Evolutionary conservation across 441 rosid genomes (phyloP).

Genomic region (Erodium trifolium): DNA sequence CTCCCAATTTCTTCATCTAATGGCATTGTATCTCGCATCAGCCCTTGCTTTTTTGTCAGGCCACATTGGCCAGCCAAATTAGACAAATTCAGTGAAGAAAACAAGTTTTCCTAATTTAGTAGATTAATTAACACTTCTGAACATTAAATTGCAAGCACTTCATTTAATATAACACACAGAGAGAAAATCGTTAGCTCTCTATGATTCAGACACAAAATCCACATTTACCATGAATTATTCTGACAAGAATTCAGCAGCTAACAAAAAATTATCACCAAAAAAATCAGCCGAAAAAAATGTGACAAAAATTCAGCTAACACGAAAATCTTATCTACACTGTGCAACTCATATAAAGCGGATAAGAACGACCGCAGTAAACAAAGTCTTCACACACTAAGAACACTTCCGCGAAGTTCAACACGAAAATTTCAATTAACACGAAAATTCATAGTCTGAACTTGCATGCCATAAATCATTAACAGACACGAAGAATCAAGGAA

Average conservation of each 20-base stretch:
- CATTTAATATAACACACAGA: not conserved
- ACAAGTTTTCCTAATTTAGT: not conserved
- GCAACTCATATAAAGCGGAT: not conserved
- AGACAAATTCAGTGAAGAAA: too few species aligned
- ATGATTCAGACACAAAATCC: not conserved
- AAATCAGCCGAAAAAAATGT: not conserved
- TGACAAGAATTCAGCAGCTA: not conserved
- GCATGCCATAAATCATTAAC: conserved; percentile 2
- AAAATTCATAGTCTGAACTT: not conserved
- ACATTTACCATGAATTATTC: not conserved
- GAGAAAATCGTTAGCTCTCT: not conserved
- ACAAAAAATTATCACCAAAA: not conserved
- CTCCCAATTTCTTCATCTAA: too few species aligned
- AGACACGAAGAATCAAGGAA: not conserved
- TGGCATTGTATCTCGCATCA: too few species aligned
- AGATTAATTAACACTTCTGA: not conserved
- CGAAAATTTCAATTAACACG: not conserved
- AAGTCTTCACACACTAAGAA: not conserved
- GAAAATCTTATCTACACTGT: not conserved
- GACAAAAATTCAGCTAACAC: not conserved
- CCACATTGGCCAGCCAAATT: too few species aligned
- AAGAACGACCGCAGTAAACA: not conserved
- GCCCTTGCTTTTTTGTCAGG: too few species aligned
- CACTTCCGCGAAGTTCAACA: not conserved
- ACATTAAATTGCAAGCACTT: not conserved